Base-by-base conservation (phyloP, 2,329 filamentous ascomycete genomes). In the Aspergillus sp. region DNA sequence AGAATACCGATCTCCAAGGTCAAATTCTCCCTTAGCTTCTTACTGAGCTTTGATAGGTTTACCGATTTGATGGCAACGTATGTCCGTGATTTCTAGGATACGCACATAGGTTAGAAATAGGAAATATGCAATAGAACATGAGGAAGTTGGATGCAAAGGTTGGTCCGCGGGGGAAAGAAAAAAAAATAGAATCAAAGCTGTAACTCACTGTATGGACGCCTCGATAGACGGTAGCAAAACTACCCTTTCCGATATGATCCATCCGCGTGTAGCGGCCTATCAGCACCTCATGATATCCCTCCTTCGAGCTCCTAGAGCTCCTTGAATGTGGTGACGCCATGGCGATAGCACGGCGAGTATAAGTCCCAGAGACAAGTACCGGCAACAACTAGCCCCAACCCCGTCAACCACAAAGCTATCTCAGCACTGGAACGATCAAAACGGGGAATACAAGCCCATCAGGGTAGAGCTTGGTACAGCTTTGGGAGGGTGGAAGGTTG, bases 61-160 rank as follows among this genome's bases (percentile, higher is more conserved):
- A 99, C 95, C 24, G 93, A 96, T 77, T 99, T 99, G 84, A 99
- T 91, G 60, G 95, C 95, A 51, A 96, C 95, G 59, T 89, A 87
- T 62, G 89, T 88, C 67, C 88, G 88, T 64, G 89, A 87, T 74
- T 87, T 86, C 91, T 96, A 69, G 48, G 45, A 62, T 53, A 57
- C 36, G 62, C 58, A 58, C 56, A 39, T 17, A 50, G 3, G 15
- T 41, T 22, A 48, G 30, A 18, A 47, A 15, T 7, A 39, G 32
- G 11, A 20, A 17, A 32, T 41, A 5, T 20, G 15, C 18, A n/a
- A 15, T 47, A 22, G 36, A 3, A 34, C 4, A 30, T 11, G 5
- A 45, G 24, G 18, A 41, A 41, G 5, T 5, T 5, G 17, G 6
- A 20, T 42, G 22, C 30, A 48, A 17, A 32, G 3, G 34, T n/a